Evolutionary conservation across 768 basidiomycete genomes (phyloP).

Genomic region (Boletus subparvulus): DNA sequence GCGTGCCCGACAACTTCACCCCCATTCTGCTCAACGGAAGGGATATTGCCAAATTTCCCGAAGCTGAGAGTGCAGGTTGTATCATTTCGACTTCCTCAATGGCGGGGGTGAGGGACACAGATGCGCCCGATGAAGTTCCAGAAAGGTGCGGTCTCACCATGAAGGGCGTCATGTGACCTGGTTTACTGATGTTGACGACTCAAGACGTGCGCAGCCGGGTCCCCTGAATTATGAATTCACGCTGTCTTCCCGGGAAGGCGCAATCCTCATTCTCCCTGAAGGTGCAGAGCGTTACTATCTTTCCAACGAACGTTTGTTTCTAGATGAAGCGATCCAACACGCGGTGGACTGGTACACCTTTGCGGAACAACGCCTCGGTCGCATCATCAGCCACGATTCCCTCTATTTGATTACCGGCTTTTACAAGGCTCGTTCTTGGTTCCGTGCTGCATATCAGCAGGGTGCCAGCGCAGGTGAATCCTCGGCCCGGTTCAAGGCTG

Average conservation of each 20-base stretch:
- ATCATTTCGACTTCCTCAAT: constrained; percentile 14
- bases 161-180: not conserved
- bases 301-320: constrained; percentile 18
- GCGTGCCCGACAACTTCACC: constrained; percentile 28
- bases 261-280: constrained; percentile 33
- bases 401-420: constrained; percentile 25
- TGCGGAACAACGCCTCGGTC: constrained; percentile 19
- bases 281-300: constrained; percentile 27
- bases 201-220: not conserved
- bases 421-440: constrained; percentile 25
- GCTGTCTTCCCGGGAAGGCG: constrained; percentile 26
- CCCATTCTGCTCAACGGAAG: constrained; percentile 17
- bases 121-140: not conserved
- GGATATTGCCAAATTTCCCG: constrained; percentile 9
- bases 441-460: constrained; percentile 21
- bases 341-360: constrained; percentile 31
- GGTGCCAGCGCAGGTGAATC: not conserved
- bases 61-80: constrained; percentile 10
- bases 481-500: constrained; percentile 12
- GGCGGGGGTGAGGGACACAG: not conserved
- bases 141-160: not conserved
- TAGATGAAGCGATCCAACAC: constrained; percentile 19
- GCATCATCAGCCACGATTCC: constrained; percentile 20
- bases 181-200: not conserved
- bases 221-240: constrained; percentile 12